phyloP scores from a whole-genome alignment of 176 grass and related monocot species.

The Bothriochloa decipiens region DNA sequence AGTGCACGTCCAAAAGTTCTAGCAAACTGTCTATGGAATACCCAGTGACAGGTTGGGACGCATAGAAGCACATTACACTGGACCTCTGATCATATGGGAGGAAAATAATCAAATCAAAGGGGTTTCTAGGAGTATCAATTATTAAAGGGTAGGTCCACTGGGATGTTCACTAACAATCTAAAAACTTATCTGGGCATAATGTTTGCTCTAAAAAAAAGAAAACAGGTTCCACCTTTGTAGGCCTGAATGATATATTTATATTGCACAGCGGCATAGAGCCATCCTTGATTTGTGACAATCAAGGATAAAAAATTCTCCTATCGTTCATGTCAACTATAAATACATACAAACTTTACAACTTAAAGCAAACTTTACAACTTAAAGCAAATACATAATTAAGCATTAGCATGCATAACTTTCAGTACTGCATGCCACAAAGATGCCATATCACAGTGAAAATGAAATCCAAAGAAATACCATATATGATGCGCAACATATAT shows the following conservation, averaged over 20 bases:
- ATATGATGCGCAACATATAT: background rate
- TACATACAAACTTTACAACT: background rate
- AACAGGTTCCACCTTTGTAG: background rate
- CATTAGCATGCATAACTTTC: background rate
- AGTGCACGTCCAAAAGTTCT: background rate
- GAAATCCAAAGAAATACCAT: background rate
- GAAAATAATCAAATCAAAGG: background rate
- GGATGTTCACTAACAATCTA: background rate
- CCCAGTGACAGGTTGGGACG: background rate
- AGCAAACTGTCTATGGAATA: background rate
- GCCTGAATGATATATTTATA: slow-evolving; percentile 16
- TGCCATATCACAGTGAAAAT: background rate
- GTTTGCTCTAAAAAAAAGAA: background rate
- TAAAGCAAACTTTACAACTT: background rate
- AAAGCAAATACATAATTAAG: background rate
- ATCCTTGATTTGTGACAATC: background rate
- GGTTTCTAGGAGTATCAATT: background rate
- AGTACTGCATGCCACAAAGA: background rate
- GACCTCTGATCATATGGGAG: background rate
- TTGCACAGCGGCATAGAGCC: background rate
- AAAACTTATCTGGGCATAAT: background rate
- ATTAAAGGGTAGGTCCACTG: background rate
- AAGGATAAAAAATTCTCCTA: background rate
- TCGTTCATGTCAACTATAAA: background rate
- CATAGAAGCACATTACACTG: background rate